Conservation (phyloP, 2,329 filamentous ascomycete genomes). For the Pestalotiopsis sp. region DNA sequence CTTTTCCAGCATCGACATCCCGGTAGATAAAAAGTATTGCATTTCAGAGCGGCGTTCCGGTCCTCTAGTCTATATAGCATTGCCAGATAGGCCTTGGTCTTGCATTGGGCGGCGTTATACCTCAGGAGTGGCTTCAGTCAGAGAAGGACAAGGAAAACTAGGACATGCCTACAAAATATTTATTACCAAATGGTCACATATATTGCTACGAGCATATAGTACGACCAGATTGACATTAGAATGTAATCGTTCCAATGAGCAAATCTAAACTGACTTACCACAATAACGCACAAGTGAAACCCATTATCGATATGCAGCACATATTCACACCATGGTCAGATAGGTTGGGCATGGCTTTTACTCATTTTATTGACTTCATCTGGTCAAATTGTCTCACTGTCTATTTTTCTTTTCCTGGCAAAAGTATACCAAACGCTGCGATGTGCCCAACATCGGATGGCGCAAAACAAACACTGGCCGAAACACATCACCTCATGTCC, state of each 20-base stretch:
- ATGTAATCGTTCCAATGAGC: not conserved
- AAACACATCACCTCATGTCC: constrained; percentile 22
- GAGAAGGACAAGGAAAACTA: not conserved
- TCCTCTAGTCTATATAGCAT: not conserved
- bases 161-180: not conserved
- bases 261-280: no score
- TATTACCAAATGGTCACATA: not conserved
- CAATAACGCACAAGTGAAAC: no score
- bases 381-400: not conserved
- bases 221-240: not conserved
- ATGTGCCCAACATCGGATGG: not conserved
- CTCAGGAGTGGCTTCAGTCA: not conserved
- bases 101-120: constrained; percentile 14
- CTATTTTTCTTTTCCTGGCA: not conserved
- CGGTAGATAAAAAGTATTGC: constrained; percentile 10
- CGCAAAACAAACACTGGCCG: not conserved
- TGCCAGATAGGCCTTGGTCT: not conserved
- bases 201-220: not conserved
- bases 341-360: not conserved
- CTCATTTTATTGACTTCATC: not conserved
- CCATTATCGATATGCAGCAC: no score
- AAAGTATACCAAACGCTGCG: not conserved
- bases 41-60: constrained; percentile 14
- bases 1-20: not conserved
- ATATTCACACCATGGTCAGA: no score